A percentile compares a stretch with the other conserved stretches of the same genome.
These are phyloP conservation scores for Macrolepiota fuliginosa DNA, from an alignment of 768 basidiomycete species.

Conservation along the genomic window DNA sequence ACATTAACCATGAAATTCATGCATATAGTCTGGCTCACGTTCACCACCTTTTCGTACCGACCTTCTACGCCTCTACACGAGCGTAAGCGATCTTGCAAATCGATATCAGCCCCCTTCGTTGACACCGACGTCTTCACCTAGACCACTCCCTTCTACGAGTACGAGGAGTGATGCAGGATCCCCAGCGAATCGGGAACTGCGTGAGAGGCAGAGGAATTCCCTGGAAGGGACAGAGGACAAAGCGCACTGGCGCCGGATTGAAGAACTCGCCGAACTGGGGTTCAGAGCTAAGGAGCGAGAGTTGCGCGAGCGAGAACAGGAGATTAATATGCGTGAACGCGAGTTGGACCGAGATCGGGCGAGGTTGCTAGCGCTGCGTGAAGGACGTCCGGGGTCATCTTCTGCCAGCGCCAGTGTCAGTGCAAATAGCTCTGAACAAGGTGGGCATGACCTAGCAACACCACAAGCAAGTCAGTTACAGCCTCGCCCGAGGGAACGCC, in stretches of 20 bases:
- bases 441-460: constrained; percentile 17
- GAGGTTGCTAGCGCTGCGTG: constrained; percentile 35
- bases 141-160: constrained; percentile 2
- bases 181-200: too few species aligned
- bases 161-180: not conserved
- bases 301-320: constrained; percentile 50
- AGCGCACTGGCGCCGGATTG: constrained; percentile 36
- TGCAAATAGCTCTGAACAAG: constrained; percentile 14
- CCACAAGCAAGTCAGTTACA: constrained; percentile 19
- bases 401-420: not conserved
- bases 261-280: constrained; percentile 52
- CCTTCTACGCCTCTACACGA: constrained; percentile 59
- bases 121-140: constrained; percentile 10
- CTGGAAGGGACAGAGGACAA: constrained; percentile 25
- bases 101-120: constrained; percentile 46
- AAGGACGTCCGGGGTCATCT: constrained; percentile 16
- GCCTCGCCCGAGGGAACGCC: constrained; percentile 30
- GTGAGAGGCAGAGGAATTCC: constrained; percentile 2
- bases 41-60: constrained; percentile 56
- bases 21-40: constrained; percentile 41
- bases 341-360: constrained; percentile 60
- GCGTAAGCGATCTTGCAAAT: constrained; percentile 61
- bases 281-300: constrained; percentile 54
- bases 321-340: constrained; percentile 48
- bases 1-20: constrained; percentile 9